phyloP scores from a whole-genome alignment of 345 rosid species.

The Rhodomyrtus tomentosa region DNA sequence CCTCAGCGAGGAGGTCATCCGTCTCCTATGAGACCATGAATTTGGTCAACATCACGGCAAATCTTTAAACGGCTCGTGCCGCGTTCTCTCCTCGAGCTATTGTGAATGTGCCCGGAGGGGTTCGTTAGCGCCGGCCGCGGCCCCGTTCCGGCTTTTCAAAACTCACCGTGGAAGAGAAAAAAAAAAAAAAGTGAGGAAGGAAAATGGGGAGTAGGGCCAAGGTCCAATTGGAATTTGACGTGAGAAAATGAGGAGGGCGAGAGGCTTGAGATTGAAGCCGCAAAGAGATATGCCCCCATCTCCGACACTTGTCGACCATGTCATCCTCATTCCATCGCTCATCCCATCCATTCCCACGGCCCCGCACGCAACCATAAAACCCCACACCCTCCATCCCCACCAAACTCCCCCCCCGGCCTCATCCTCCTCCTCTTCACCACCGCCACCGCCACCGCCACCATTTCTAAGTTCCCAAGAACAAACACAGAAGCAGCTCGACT shows the following conservation, averaged over 20 bases:
- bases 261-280: neutral
- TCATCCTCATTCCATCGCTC: slow-evolving; percentile 7
- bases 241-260: neutral
- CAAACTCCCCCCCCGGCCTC: slow-evolving; percentile 23
- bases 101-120: neutral
- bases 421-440: slow-evolving; percentile 9
- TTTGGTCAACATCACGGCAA: accelerated
- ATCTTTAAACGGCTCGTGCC: neutral
- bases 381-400: slow-evolving; percentile 21
- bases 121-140: neutral
- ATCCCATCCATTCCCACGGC: neutral
- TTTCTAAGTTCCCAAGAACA: neutral
- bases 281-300: slow-evolving; percentile 1
- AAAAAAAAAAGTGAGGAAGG: too few relatives aligned
- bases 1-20: neutral
- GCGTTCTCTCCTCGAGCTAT: too few relatives aligned
- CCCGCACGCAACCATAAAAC: slow-evolving; percentile 47
- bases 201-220: neutral
- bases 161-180: neutral
- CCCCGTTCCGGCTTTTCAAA: neutral
- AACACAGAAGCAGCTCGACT: neutral
- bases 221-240: neutral
- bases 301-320: slow-evolving; percentile 10
- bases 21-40: neutral
- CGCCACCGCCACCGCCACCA: neutral